Evolutionary conservation across 495 filamentous ascomycete genomes (phyloP).

Genomic region (Aspergillus sparsus): DNA sequence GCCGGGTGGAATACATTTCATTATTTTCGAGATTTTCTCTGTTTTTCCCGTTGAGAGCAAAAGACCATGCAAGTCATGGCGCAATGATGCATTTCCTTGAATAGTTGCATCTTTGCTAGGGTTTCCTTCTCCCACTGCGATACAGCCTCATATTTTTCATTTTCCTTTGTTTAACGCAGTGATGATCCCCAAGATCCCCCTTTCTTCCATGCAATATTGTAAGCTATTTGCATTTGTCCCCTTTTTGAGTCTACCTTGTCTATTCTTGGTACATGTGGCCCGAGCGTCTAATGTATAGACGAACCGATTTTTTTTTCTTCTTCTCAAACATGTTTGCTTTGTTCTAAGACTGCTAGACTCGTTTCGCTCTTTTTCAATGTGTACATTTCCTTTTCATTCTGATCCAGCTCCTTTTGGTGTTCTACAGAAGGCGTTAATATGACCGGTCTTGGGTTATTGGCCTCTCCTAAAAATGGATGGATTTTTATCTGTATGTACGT

Average conservation of each 20-base stretch:
- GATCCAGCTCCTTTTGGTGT: slow-evolving; percentile 17
- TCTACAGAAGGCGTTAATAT: slow-evolving; percentile 17
- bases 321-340: neutral
- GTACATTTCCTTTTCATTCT: slow-evolving; percentile 17
- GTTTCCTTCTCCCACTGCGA: slow-evolving; percentile 11
- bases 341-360: slow-evolving; percentile 6
- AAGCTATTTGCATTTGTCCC: slow-evolving; percentile 37
- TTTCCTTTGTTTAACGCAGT: slow-evolving; percentile 45
- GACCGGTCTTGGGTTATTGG: slow-evolving; percentile 19
- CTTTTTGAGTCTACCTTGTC: slow-evolving; percentile 19
- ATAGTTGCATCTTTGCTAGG: slow-evolving; percentile 15
- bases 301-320: slow-evolving; percentile 14
- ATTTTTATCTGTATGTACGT: slow-evolving; percentile 16
- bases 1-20: slow-evolving; percentile 23
- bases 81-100: slow-evolving; percentile 27
- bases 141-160: slow-evolving; percentile 7
- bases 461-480: slow-evolving; percentile 10
- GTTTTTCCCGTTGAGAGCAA: slow-evolving; percentile 4
- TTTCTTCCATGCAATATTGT: slow-evolving; percentile 30
- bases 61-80: slow-evolving; percentile 28
- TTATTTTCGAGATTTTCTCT: neutral
- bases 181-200: slow-evolving; percentile 28
- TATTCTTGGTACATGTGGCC: slow-evolving; percentile 9
- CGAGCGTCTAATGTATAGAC: slow-evolving; percentile 10
- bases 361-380: slow-evolving; percentile 20